phyloP scores from a whole-genome alignment of 257 asterid species.

The Ocimum tenuiflorum region DNA sequence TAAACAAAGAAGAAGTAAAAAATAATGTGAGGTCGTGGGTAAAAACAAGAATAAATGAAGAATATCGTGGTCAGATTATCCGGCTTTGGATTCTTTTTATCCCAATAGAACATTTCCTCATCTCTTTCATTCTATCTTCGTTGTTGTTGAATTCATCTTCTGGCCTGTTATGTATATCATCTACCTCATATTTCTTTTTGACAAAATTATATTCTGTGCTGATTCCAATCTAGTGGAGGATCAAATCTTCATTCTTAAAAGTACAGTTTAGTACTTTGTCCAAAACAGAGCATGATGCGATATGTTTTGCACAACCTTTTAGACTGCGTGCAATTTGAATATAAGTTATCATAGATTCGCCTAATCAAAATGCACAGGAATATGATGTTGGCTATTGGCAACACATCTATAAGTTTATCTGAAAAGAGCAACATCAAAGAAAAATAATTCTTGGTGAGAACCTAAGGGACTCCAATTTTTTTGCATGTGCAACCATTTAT shows the following conservation, averaged over 20 bases:
- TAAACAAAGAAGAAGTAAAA: too few relatives aligned
- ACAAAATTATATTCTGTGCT: neutral
- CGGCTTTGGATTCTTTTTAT: conserved; percentile 21
- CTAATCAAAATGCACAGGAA: conserved; percentile 19
- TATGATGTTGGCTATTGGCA: conserved; percentile 9
- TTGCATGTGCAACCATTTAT: neutral
- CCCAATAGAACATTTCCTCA: conserved; percentile 25
- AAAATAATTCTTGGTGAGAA: too few relatives aligned
- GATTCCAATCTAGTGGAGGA: conserved; percentile 19
- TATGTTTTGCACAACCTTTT: too few relatives aligned
- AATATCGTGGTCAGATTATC: neutral
- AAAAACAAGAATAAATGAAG: neutral
- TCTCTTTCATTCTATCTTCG: conserved; percentile 20
- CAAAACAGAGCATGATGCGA: conserved; percentile 13
- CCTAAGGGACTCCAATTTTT: neutral
- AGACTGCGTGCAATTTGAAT: neutral
- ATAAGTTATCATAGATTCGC: neutral
- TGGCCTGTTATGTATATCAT: conserved; percentile 1
- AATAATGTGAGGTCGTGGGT: too few relatives aligned
- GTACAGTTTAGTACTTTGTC: conserved; percentile 30
- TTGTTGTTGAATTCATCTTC: conserved; percentile 13
- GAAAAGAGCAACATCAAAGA: too few relatives aligned
- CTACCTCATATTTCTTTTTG: conserved; percentile 3
- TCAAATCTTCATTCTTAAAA: conserved; percentile 6
- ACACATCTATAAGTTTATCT: too few relatives aligned